Evolutionary conservation across 2,329 filamentous ascomycete genomes (phyloP).

Genomic region (Pseudopithomyces maydicus): DNA sequence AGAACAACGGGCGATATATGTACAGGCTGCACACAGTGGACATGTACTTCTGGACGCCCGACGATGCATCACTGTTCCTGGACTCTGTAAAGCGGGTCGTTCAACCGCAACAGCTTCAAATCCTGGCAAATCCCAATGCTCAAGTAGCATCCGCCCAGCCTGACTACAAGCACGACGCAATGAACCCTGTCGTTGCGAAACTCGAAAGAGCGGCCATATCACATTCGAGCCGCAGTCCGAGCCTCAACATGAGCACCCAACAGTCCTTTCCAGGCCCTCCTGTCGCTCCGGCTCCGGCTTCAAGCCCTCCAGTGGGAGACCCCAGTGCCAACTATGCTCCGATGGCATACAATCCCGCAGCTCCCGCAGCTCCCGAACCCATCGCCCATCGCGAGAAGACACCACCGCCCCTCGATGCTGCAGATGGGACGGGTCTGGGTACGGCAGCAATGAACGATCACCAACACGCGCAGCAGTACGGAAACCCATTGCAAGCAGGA

Average conservation of each 20-base stretch:
- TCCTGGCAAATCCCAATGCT: slow-evolving; percentile 43
- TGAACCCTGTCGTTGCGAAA: slow-evolving; percentile 74
- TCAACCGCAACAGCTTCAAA: slow-evolving; percentile 59
- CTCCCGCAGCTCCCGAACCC: slow-evolving; percentile 74
- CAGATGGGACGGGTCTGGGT: slow-evolving; percentile 52
- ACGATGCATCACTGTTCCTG: slow-evolving; percentile 73
- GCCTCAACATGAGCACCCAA: slow-evolving; percentile 43
- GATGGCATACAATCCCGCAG: slow-evolving; percentile 79
- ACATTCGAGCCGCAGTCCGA: slow-evolving; percentile 48
- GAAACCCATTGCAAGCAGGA: slow-evolving; percentile 36
- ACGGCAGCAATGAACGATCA: slow-evolving; percentile 48
- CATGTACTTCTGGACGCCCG: slow-evolving; percentile 78
- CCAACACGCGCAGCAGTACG: slow-evolving; percentile 31
- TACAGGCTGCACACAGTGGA: slow-evolving; percentile 78
- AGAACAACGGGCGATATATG: slow-evolving; percentile 78
- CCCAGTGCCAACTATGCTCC: slow-evolving; percentile 60
- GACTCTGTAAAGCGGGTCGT: slow-evolving; percentile 70
- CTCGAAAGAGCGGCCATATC: slow-evolving; percentile 74
- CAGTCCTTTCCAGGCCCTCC: slow-evolving; percentile 44
- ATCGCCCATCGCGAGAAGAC: slow-evolving; percentile 79
- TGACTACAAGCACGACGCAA: slow-evolving; percentile 53
- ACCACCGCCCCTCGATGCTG: slow-evolving; percentile 72
- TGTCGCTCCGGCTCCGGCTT: slow-evolving; percentile 29
- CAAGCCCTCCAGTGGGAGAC: slow-evolving; percentile 32
- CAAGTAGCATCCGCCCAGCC: slow-evolving; percentile 46